A percentile compares a stretch with the other conserved stretches of the same genome.
These are phyloP conservation scores for Monarda citriodora DNA, from an alignment of 305 asterid genomes.

Conservation along the genomic window DNA sequence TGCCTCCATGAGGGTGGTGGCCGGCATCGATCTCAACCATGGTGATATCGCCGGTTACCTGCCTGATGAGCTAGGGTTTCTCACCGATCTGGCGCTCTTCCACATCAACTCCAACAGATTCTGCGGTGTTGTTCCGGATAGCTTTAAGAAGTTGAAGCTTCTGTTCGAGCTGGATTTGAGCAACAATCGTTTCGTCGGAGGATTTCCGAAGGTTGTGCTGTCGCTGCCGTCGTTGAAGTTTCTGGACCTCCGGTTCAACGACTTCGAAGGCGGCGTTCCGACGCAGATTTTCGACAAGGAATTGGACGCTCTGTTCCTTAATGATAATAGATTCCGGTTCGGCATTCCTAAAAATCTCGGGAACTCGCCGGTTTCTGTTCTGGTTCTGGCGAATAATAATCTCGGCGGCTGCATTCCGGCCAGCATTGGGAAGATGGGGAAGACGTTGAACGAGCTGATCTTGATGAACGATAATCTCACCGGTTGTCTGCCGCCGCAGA, in stretches of 20 bases:
- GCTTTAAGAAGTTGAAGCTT: conserved; percentile 42
- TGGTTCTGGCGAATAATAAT: conserved; percentile 72
- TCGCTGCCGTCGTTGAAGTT: conserved; percentile 50
- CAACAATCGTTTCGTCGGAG: conserved; percentile 73
- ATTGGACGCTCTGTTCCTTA: conserved; percentile 66
- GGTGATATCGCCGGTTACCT: conserved; percentile 79
- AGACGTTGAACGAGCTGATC: conserved; percentile 61
- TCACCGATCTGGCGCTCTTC: conserved; percentile 69
- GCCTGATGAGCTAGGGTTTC: conserved; percentile 71
- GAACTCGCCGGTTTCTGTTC: conserved; percentile 70
- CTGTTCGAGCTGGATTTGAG: conserved; percentile 78
- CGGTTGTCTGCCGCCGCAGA: conserved; percentile 74
- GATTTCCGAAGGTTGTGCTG: conserved; percentile 61
- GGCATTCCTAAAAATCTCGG: conserved; percentile 73
- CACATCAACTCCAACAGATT: conserved; percentile 81
- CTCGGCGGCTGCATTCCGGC: conserved; percentile 79
- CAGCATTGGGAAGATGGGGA: conserved; percentile 73
- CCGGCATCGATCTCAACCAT: conserved; percentile 83
- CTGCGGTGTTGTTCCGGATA: conserved; percentile 62
- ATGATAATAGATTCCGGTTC: conserved; percentile 59
- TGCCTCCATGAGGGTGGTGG: conserved; percentile 52
- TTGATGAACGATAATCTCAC: conserved; percentile 54
- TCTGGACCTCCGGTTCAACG: conserved; percentile 73
- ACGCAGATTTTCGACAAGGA: conserved; percentile 58
- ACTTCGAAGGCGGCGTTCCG: conserved; percentile 80